Percentiles rank a stretch among this genome's conserved stretches.
Evolutionary conservation across 139 green algal genomes (phyloP).

Genomic region (Spirogloea muscicola): DNA sequence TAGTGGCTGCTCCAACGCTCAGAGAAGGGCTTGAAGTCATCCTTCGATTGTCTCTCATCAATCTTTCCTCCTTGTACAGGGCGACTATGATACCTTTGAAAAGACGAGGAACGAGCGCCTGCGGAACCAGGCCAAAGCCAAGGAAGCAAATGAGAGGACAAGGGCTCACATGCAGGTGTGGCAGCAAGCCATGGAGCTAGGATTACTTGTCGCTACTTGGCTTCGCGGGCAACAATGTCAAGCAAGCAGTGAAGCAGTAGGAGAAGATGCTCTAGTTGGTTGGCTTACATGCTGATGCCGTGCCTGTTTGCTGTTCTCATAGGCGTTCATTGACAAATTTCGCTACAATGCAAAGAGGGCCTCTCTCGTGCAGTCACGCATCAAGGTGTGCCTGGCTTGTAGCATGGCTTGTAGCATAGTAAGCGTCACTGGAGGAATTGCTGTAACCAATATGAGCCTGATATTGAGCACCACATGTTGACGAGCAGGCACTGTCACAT

Average conservation of each 20-base stretch:
- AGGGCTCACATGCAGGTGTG: conserved; percentile 70
- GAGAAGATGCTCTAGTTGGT: neutral
- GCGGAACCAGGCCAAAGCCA: conserved; percentile 44
- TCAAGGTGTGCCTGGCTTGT: conserved; percentile 72
- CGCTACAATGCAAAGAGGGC: conserved; percentile 87
- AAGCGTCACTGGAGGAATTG: too few relatives aligned
- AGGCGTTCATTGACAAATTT: conserved; percentile 91
- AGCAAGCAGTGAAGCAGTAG: too few relatives aligned
- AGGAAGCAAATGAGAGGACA: conserved; percentile 65
- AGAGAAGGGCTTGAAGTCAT: neutral
- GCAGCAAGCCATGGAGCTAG: neutral
- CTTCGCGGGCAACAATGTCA: neutral
- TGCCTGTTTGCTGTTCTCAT: neutral
- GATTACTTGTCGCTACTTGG: neutral
- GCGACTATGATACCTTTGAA: conserved; percentile 80
- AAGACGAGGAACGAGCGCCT: conserved; percentile 51
- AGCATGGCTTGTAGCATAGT: too few relatives aligned
- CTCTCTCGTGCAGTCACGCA: conserved; percentile 82
- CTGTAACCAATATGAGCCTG: too few relatives aligned
- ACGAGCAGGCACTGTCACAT: too few relatives aligned
- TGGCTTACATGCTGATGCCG: neutral
- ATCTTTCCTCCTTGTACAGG: conserved; percentile 36
- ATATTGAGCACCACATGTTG: too few relatives aligned
- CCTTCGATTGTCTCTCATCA: neutral
- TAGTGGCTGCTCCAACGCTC: neutral